Evolutionary conservation across 2,329 filamentous ascomycete species (phyloP), one percentile per base, ranked within the genome.

Genomic region (Diaporthe velutina): DNA sequence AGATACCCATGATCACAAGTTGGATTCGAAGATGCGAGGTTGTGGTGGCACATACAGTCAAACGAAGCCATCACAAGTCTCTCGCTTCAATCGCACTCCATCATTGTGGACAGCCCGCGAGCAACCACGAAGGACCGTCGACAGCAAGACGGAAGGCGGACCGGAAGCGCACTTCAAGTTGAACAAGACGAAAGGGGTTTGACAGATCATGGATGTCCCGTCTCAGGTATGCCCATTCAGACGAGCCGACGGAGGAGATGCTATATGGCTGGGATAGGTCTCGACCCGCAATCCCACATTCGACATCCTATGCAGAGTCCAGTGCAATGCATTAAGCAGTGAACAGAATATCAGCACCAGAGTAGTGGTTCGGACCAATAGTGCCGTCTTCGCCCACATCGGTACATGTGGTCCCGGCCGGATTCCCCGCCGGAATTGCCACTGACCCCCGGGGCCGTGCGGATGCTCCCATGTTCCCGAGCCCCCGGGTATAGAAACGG

Each of bases 201-300:
- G 52, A 7, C 3, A 19, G 28, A 30, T 30, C 13, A 19, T 30
- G 13, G 5, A 33, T 7, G 6, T 33, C 17, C 28, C 17, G 6
- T 33, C 25, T 30, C 2, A 9, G 3, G 10, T 4, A 0, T 10
- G 22, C 25, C 1, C 5, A 15, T 12, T 19, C 28, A 22, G 28
- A 33, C 3, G 52, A 22, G 3, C 8, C 10, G 52, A 0, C 19
- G 22, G 8, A 10, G 45, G 45, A 25, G 22, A 25, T 13, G 45
- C 13, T 28, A 5, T n/a, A 15, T 28, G 25, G 17, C 7, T 17
- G 5, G 0, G 25, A 2, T 25, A 28, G 3, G 3, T 28, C 0
- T 28, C 48, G 3, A 28, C 15, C 25, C 4, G 25, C 4, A 2
- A 52, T 6, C 25, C 8, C 7, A 10, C n/a, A 13, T 52, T n/a